phyloP scores from a whole-genome alignment of 1,284 basidiomycete species.

The Ceratobasidium sp. region DNA sequence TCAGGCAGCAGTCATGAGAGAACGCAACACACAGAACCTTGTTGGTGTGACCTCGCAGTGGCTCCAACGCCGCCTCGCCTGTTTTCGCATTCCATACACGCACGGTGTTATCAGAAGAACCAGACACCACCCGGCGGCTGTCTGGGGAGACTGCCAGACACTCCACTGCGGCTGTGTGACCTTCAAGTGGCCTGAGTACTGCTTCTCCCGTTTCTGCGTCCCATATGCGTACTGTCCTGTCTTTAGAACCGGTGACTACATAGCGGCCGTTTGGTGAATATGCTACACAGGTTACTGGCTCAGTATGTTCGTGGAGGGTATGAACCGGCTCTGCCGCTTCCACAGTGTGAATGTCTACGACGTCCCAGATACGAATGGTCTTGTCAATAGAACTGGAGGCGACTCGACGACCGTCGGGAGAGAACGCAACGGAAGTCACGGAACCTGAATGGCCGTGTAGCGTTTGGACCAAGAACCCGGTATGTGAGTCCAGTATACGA shows the following conservation, averaged over 20 bases:
- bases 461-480: too few relatives aligned
- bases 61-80: neutral
- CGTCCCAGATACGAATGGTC: too few relatives aligned
- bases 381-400: too few relatives aligned
- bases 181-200: neutral
- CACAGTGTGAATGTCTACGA: too few relatives aligned
- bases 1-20: constrained; percentile 23
- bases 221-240: constrained; percentile 42
- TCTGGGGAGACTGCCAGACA: constrained; percentile 19
- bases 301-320: too few relatives aligned
- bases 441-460: too few relatives aligned
- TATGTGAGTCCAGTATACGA: too few relatives aligned
- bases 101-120: constrained; percentile 8
- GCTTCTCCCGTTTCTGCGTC: constrained; percentile 11
- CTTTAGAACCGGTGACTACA: neutral
- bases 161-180: neutral
- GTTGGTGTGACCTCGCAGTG: constrained; percentile 38
- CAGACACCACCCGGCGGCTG: constrained; percentile 20
- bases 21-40: constrained; percentile 23
- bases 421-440: too few relatives aligned
- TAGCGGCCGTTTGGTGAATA: too few relatives aligned
- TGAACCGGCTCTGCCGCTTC: too few relatives aligned
- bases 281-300: too few relatives aligned
- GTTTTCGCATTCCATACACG: constrained; percentile 40
- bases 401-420: too few relatives aligned